These are phyloP conservation scores for Lachnellula occidentalis DNA, from an alignment of 2,329 filamentous ascomycete species.

Conservation along the genomic window DNA sequence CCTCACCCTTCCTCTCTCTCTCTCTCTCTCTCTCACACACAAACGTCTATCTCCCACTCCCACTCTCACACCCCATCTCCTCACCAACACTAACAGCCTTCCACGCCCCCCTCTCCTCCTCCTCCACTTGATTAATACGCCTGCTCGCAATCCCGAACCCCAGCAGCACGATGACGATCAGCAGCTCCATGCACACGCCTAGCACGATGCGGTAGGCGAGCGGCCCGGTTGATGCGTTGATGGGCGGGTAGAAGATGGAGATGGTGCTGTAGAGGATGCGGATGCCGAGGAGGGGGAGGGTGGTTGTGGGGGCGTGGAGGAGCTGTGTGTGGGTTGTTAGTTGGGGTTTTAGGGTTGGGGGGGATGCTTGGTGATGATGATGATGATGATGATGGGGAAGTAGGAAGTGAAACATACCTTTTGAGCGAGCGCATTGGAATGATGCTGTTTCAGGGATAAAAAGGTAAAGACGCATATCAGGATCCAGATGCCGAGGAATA, in stretches of 20 bases:
- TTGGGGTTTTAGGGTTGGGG: no score
- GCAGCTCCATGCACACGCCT: neutral
- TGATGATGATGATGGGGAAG: no score
- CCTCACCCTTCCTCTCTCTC: slow-evolving; percentile 32
- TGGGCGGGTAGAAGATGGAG: neutral
- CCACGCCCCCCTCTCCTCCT: neutral
- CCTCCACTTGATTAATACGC: neutral
- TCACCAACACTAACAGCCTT: neutral
- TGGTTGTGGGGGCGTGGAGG: neutral
- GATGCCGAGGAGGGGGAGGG: neutral
- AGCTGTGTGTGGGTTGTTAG: neutral
- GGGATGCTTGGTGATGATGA: no score
- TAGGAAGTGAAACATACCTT: no score
- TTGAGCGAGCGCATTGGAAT: neutral
- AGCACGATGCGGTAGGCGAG: neutral
- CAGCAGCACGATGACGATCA: neutral
- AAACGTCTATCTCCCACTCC: no score
- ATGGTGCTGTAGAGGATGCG: neutral
- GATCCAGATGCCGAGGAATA: neutral
- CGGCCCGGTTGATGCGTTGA: neutral
- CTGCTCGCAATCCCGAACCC: neutral
- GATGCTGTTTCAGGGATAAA: neutral
- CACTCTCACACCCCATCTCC: no score
- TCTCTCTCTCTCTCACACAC: no score
- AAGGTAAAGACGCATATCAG: neutral